These are phyloP conservation scores for Dryadomyces quercus-mongolicae DNA, from an alignment of 2,329 filamentous ascomycete species.

Conservation along the genomic window DNA sequence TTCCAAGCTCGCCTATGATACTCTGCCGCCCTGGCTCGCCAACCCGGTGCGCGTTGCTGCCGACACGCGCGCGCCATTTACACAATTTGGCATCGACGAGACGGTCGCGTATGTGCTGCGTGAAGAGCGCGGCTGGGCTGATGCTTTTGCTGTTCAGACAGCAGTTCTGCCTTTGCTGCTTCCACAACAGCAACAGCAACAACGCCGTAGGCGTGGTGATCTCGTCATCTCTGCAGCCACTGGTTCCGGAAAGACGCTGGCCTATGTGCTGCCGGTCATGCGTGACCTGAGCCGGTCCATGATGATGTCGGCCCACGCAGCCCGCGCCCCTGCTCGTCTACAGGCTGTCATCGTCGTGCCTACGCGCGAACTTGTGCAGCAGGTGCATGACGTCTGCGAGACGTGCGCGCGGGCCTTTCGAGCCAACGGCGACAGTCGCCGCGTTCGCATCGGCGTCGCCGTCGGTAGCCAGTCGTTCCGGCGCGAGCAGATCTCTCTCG, in stretches of 20 bases:
- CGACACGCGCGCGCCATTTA: conserved; percentile 48
- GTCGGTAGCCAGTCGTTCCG: conserved; percentile 70
- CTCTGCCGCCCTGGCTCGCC: conserved; percentile 70
- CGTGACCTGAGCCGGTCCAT: conserved; percentile 53
- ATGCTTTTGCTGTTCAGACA: conserved; percentile 70
- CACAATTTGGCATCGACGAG: conserved; percentile 19
- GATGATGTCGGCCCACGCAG: neutral
- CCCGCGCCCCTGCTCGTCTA: conserved; percentile 33
- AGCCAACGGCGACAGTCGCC: conserved; percentile 49
- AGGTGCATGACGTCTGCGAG: conserved; percentile 70
- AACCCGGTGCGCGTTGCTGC: conserved; percentile 58
- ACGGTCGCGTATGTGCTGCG: conserved; percentile 51
- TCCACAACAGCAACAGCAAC: conserved; percentile 23
- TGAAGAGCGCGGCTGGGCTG: conserved; percentile 49
- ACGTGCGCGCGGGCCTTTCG: conserved; percentile 53
- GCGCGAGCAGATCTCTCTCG: conserved; percentile 40
- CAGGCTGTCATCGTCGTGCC: conserved; percentile 79
- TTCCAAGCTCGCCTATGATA: conserved; percentile 57
- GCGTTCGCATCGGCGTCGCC: conserved; percentile 68
- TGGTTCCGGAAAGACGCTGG: conserved; percentile 88
- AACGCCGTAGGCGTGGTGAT: conserved; percentile 52
- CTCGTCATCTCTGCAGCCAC: conserved; percentile 86
- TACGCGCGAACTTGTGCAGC: conserved; percentile 78
- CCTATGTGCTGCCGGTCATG: conserved; percentile 79
- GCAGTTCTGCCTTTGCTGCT: conserved; percentile 71